Evolutionary conservation across 257 asterid genomes (phyloP).

Genomic region (Salvia hispanica): DNA sequence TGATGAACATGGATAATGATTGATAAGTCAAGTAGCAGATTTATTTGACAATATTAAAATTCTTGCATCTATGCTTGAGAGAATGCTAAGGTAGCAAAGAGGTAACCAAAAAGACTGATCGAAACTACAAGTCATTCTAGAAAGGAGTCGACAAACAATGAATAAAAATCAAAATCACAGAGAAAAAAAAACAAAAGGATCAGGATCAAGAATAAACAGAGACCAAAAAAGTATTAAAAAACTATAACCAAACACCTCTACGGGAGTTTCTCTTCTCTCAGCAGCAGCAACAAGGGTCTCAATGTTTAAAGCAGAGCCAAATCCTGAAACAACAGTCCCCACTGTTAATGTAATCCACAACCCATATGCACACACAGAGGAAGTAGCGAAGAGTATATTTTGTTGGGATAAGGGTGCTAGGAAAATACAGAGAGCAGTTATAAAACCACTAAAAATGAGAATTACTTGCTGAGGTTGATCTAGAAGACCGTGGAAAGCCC

Average conservation of each 20-base stretch:
- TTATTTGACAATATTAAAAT: not conserved
- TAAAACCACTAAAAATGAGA: conserved; percentile 13
- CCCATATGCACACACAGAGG: conserved; percentile 16
- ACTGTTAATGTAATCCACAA: conserved; percentile 29
- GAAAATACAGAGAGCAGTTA: conserved; percentile 7
- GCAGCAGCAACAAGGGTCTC: conserved; percentile 99
- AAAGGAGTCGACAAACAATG: not conserved
- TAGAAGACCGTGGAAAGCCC: conserved; percentile 65
- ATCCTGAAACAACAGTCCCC: conserved; percentile 51
- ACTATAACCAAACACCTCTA: conserved; percentile 65
- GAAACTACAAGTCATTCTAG: conserved; percentile 1
- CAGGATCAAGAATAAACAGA: not conserved
- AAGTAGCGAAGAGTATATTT: conserved; percentile 4
- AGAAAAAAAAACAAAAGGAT: conserved; percentile 11
- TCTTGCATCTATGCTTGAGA: not conserved
- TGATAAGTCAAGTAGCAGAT: not conserved
- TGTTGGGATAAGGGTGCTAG: too few relatives aligned
- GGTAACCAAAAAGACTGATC: not conserved
- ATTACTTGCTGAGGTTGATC: conserved; percentile 76
- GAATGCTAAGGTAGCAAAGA: conserved; percentile 4
- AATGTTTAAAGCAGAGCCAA: conserved; percentile 95
- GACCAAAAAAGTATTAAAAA: conserved; percentile 19
- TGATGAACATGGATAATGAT: too few relatives aligned
- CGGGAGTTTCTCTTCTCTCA: conserved; percentile 89
- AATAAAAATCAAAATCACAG: conserved; percentile 22